Evolutionary conservation across 257 asterid genomes (phyloP).

Genomic region (Salvia splendens): DNA sequence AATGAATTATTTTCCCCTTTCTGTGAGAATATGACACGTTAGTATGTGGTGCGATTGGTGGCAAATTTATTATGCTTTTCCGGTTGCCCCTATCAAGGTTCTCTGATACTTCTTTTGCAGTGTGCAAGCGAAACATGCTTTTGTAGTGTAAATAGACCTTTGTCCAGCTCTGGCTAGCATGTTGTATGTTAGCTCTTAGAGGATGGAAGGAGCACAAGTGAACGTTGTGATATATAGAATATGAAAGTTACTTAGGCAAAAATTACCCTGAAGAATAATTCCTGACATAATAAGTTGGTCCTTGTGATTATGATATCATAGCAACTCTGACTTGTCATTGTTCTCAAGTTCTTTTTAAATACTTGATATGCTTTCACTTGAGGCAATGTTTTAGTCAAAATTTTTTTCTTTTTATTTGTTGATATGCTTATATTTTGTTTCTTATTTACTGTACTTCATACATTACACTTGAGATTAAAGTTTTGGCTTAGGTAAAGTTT

Average conservation of each 20-base stretch:
- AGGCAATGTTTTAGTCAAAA: neutral
- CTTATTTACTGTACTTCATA: neutral
- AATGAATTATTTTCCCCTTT: neutral
- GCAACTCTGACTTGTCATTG: slow-evolving; percentile 2
- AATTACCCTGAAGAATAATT: no score
- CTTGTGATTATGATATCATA: slow-evolving; percentile 4
- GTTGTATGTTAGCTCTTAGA: slow-evolving; percentile 8
- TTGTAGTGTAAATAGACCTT: slow-evolving; percentile 1
- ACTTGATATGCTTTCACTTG: slow-evolving; percentile 1
- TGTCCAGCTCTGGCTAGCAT: neutral
- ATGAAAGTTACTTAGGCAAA: neutral
- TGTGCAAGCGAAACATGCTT: neutral
- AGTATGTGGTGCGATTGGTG: neutral
- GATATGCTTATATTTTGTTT: neutral
- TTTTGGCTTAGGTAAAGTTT: slow-evolving; percentile 14
- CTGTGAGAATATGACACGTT: slow-evolving; percentile 1
- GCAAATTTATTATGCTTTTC: neutral
- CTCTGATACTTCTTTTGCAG: neutral
- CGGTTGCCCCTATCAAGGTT: neutral
- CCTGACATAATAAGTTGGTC: neutral
- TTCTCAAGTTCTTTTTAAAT: neutral
- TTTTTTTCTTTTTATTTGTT: neutral
- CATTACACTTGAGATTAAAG: neutral
- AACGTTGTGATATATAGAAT: neutral
- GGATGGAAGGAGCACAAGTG: slow-evolving; percentile 1